Percentiles rank a stretch among this genome's conserved stretches.
Conservation (phyloP, 352 stramenopile genomes). For the Globisporangium middletonii region DNA sequence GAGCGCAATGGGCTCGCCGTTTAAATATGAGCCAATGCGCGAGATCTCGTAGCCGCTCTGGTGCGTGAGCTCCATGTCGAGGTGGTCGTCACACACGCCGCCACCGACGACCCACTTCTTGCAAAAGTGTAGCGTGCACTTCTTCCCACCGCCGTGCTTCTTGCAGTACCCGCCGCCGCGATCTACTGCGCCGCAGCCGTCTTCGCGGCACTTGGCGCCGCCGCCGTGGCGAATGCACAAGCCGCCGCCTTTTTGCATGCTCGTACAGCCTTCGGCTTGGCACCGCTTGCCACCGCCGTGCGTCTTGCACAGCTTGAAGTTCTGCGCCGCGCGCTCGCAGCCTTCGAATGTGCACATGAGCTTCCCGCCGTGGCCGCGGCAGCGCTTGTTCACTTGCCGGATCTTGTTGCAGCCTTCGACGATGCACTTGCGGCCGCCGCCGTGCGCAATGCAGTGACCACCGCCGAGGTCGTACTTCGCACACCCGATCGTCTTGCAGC, state of each 20-base stretch:
- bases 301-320: constrained; percentile 77
- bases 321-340: constrained; percentile 76
- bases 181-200: constrained; percentile 61
- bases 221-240: constrained; percentile 82
- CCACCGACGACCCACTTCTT: constrained; percentile 78
- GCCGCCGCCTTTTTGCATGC: constrained; percentile 82
- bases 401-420: constrained; percentile 83
- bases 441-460: constrained; percentile 82
- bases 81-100: constrained; percentile 63
- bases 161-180: constrained; percentile 82
- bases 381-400: constrained; percentile 82
- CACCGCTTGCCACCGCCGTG: constrained; percentile 76
- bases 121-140: constrained; percentile 62
- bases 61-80: constrained; percentile 51
- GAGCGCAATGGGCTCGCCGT: constrained; percentile 51
- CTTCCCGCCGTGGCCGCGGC: constrained; percentile 75
- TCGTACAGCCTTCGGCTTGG: constrained; percentile 63
- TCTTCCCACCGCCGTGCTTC: constrained; percentile 76
- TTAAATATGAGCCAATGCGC: constrained; percentile 66
- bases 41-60: constrained; percentile 51
- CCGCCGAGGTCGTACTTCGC: constrained; percentile 78
- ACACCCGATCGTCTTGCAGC: constrained; percentile 74
- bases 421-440: constrained; percentile 77
- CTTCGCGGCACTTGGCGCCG: constrained; percentile 63
- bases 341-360: constrained; percentile 69